phyloP scores from a whole-genome alignment of 2,329 filamentous ascomycete genomes.

The Fusarium incarnatum region DNA sequence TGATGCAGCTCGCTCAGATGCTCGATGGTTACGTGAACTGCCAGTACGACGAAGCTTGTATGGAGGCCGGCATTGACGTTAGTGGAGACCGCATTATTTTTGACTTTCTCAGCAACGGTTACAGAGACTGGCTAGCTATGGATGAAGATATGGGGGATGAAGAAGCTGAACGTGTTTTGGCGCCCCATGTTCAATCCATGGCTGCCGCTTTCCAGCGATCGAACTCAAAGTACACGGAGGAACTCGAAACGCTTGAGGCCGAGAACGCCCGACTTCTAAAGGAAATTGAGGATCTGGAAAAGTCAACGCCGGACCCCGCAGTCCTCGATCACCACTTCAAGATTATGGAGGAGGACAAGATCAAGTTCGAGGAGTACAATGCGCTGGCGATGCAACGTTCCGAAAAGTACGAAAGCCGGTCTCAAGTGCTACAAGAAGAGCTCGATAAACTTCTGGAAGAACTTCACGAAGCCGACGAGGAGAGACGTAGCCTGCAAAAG shows the following conservation, averaged over 20 bases:
- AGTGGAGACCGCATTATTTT: conserved; percentile 93
- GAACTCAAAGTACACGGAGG: conserved; percentile 85
- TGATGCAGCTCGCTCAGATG: conserved; percentile 98
- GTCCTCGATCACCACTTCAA: conserved; percentile 90
- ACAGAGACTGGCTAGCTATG: conserved; percentile 92
- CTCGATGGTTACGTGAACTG: conserved; percentile 83
- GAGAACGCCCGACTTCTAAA: conserved; percentile 84
- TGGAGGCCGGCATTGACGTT: conserved; percentile 88
- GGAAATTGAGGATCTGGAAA: conserved; percentile 90
- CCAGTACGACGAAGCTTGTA: conserved; percentile 89
- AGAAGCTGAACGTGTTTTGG: conserved; percentile 80
- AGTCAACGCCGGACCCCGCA: conserved; percentile 83
- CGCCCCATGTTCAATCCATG: conserved; percentile 90
- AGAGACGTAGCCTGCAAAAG: conserved; percentile 82
- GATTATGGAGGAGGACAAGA: conserved; percentile 92
- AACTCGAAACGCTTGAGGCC: conserved; percentile 86
- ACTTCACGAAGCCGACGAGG: conserved; percentile 82
- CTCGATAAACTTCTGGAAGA: conserved; percentile 82
- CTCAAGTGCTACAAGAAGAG: conserved; percentile 86
- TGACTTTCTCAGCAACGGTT: conserved; percentile 88
- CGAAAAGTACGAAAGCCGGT: conserved; percentile 86
- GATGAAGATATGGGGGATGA: conserved; percentile 89
- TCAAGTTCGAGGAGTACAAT: conserved; percentile 97
- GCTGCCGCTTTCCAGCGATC: conserved; percentile 85
- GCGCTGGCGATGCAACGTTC: conserved; percentile 83